Evolutionary conservation across 2,329 filamentous ascomycete species (phyloP).

Genomic region (Basipetospora chlamydospora): DNA sequence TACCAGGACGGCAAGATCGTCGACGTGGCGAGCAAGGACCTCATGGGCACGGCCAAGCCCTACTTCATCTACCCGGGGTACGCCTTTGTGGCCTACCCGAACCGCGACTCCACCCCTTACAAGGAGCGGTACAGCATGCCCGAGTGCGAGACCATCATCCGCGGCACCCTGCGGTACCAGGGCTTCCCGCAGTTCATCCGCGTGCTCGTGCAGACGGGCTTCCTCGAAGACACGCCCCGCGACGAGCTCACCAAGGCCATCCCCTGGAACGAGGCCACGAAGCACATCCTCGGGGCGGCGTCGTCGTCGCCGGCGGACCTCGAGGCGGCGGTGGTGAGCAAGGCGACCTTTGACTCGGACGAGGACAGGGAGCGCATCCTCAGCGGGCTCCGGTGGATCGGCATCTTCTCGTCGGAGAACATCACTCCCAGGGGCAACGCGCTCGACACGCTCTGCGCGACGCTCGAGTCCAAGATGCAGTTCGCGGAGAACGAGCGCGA

Average conservation of each 20-base stretch:
- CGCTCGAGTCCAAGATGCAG: slow-evolving; percentile 82
- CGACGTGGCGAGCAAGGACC: slow-evolving; percentile 46
- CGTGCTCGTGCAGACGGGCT: slow-evolving; percentile 76
- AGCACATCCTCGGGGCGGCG: slow-evolving; percentile 57
- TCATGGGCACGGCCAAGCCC: slow-evolving; percentile 80
- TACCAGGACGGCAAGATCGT: slow-evolving; percentile 67
- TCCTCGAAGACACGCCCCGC: slow-evolving; percentile 59
- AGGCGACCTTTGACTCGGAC: slow-evolving; percentile 47
- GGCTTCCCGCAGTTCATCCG: slow-evolving; percentile 88
- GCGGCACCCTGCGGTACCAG: slow-evolving; percentile 68
- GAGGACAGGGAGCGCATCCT: slow-evolving; percentile 59
- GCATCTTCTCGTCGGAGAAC: slow-evolving; percentile 50
- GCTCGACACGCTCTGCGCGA: slow-evolving; percentile 81
- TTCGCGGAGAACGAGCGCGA: slow-evolving; percentile 74
- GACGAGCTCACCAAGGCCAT: slow-evolving; percentile 52
- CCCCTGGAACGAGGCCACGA: slow-evolving; percentile 73
- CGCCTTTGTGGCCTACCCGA: slow-evolving; percentile 83
- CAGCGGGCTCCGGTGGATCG: slow-evolving; percentile 57
- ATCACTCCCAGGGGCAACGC: slow-evolving; percentile 65
- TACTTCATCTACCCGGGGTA: slow-evolving; percentile 85
- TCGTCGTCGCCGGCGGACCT: slow-evolving; percentile 57
- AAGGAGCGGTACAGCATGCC: slow-evolving; percentile 66
- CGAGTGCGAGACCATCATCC: slow-evolving; percentile 56
- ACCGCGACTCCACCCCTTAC: slow-evolving; percentile 81
- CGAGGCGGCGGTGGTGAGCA: slow-evolving; percentile 55